Evolutionary conservation across 148 eudicot genomes (phyloP), one percentile per base, ranked within the genome.

Genomic region (Rhododendron williamsianum): DNA sequence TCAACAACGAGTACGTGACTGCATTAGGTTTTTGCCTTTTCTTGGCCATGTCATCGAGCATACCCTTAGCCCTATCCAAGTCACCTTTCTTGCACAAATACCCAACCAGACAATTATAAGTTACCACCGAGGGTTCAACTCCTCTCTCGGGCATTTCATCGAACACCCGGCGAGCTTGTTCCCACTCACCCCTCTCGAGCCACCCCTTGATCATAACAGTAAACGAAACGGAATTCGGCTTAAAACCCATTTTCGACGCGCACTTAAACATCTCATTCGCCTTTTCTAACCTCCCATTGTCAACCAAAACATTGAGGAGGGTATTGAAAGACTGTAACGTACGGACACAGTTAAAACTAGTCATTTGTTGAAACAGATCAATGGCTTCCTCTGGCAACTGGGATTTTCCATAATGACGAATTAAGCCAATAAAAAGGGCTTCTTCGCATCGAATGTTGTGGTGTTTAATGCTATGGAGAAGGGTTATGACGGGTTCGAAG

Each of bases 121-220:
- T 97, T 49, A 95, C 96, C 83, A 94, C 94, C 86, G 87, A 90
- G 2, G 99, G 96, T 48, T 92, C 91, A 3, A 97, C 89, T 38
- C 87, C 89, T 88, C 91, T 95, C 52, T 89, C 98, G 87, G 92
- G 96, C 99, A 97, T 97, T 94, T 93, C 98, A 86, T 94, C 94
- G 78, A 97, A 94, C 94, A 97, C 90, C 33, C 86, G 52, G 78
- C 90, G 82, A 0, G 99, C 98, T 71, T 79, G 83, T 60, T 91
- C 96, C 89, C 93, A 89, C 12, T 95, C 94, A 4, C 90, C 93
- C 84, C 83, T 91, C 79, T 77, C 84, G 54, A 97, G 82, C 96
- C 94, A 92, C 54, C 94, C 91, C 80, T 95, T 97, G 78, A 97
- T 97, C 90, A 97, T 90, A 35, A 95, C 77, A 78, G 92, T 94